Evolutionary conservation across 2,329 filamentous ascomycete species (phyloP), one percentile per base, ranked within the genome.

Genomic region (Cercospora beticola): DNA sequence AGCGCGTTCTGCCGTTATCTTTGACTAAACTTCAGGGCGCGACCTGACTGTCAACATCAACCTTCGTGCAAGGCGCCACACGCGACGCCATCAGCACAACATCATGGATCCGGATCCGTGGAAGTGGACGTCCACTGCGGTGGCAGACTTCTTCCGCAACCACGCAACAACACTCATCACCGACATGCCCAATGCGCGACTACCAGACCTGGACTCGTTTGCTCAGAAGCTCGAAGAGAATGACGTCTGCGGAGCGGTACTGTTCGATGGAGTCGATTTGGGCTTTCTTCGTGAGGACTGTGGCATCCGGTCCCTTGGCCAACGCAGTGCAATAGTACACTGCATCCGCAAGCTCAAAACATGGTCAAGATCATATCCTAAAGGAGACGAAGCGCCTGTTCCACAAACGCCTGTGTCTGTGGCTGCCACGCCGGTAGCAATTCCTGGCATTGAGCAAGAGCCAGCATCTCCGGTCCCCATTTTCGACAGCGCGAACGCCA

Each of bases 81-180:
- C 30, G 57, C 60, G 26, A 10, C 62, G 26, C 54, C 21, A 28
- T 54, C 18, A 16, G 21, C 12, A 40, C 16, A 16, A 36, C 52
- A 70, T 68, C 62, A 78, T 79, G 59, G 77, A 78, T 16, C 76
- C 80, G 66, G 92, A 97, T 79, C 92, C 93, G n/a, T 90, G 89
- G 78, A 76, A 85, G 64, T 97, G 93, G 93, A 85, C 86, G 40
- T 83, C 89, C 33, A 87, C 90, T 43, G 84, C 88, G 40, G 87
- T 96, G 10, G 85, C 91, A 9, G 77, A 83, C 16, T 88, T 90
- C 74, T 82, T 96, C 3, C 92, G 89, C 76, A 83, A 85, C 61
- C 61, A 76, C 43, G 75, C 74, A 4, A 58, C 66, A 12, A 10
- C 31, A 8, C 67, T 66, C 46, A 57, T 77, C 12, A 28, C 26